Evolutionary conservation across 1,284 basidiomycete genomes (phyloP), one percentile per base, ranked within the genome.

Genomic region (Pascua sp.): DNA sequence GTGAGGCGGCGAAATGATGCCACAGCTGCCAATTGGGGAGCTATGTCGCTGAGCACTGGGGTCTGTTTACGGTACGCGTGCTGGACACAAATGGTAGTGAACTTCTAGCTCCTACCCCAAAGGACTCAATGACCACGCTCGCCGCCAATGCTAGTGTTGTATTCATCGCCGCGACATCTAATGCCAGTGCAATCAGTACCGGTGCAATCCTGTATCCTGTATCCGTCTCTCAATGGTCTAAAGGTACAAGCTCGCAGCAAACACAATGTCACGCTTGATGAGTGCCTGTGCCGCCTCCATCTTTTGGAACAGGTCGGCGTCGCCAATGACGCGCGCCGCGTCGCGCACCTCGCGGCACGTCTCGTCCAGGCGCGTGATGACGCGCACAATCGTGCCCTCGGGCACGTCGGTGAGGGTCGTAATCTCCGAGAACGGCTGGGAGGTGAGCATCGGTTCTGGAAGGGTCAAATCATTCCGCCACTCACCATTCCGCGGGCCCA

Each of bases 401-500:
- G 92, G 86, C 11, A 98, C 89, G 70, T 98, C 96, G 0, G 96
- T 99, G 60, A 98, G 79, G 8, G 84, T 78, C 1, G 91, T 93
- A 67, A 99, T 96, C 70, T 98, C 87, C 66, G 91, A 86, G 75
- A 99, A 99, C 0, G 94, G 90, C 93, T 96, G 62, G 11, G 3
- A 32, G 24, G 24, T 8, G 51, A 56, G 60, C 40, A n/a, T 8
- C 12, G n/a, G n/a, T n/a, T n/a, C n/a, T n/a, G n/a, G n/a, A n/a
- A n/a, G n/a, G 24, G 24, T 32, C 24, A 32, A 3, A 3, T 36
- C 4, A 15, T n/a, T n/a, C n/a, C n/a, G n/a, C n/a, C 10, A 71
- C 84, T 68, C 67, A 94, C 94, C 88, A 94, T 96, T 54, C 96
- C 96, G 71, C 89, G 89, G 0, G 96, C 94, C 96, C 96, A 99